Evolutionary conservation across 169 alveolate genomes (phyloP).

Genomic region (Plasmodium yoelii): DNA sequence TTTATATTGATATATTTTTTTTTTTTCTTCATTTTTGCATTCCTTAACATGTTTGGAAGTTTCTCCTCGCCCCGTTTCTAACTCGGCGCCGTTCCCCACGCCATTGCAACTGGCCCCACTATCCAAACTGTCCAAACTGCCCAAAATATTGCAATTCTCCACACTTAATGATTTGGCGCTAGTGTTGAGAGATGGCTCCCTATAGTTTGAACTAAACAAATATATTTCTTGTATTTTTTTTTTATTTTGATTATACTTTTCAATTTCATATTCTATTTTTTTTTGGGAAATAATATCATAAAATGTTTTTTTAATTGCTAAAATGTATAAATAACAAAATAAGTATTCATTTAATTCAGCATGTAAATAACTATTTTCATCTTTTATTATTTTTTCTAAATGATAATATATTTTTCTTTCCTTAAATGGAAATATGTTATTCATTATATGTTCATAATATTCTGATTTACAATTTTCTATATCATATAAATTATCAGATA

Average conservation of each 20-base stretch:
- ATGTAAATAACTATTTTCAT: slow-evolving; percentile 13
- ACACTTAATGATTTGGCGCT: too few relatives aligned
- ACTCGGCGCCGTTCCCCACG: too few relatives aligned
- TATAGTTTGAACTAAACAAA: too few relatives aligned
- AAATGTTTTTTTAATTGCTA: slow-evolving; percentile 46
- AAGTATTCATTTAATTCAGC: slow-evolving; percentile 45
- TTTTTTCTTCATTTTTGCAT: too few relatives aligned
- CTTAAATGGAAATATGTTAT: slow-evolving; percentile 21
- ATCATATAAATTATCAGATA: background rate
- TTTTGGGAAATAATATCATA: slow-evolving; percentile 21
- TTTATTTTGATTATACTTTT: background rate
- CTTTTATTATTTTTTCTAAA: slow-evolving; percentile 10
- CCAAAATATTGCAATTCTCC: too few relatives aligned
- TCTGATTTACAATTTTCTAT: background rate
- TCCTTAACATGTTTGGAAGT: too few relatives aligned
- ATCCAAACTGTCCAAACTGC: too few relatives aligned
- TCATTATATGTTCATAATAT: slow-evolving; percentile 25
- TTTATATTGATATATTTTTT: too few relatives aligned
- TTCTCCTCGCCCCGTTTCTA: too few relatives aligned
- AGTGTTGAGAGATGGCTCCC: too few relatives aligned
- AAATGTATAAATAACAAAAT: slow-evolving; percentile 27
- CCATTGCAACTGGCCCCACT: too few relatives aligned
- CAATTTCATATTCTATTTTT: background rate
- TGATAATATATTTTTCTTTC: slow-evolving; percentile 40
- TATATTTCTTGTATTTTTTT: too few relatives aligned